Percentiles rank a stretch among this genome's conserved stretches.
phyloP scores from a whole-genome alignment of 163 green algal species.

The Trebouxia gelatinosa region DNA sequence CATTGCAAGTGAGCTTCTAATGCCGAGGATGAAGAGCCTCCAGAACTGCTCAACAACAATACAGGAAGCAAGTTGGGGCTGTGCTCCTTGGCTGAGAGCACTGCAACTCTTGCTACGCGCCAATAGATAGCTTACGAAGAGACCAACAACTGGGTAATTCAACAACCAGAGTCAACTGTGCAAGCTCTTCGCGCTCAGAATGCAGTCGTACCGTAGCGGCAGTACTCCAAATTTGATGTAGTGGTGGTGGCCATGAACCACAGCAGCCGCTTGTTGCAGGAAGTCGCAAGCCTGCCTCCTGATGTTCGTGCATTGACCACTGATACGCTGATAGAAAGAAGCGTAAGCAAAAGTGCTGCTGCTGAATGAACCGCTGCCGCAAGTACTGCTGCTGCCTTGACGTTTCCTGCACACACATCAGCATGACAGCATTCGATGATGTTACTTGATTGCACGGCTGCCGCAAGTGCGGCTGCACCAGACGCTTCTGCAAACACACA shows the following conservation, averaged over 20 bases:
- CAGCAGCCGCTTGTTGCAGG: background rate
- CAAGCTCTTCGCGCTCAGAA: too few relatives aligned
- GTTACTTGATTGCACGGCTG: too few relatives aligned
- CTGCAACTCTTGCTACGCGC: background rate
- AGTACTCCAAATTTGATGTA: slow-evolving; percentile 8
- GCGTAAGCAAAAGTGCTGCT: too few relatives aligned
- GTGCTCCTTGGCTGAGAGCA: slow-evolving; percentile 13
- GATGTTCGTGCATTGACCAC: too few relatives aligned
- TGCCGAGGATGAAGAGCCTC: background rate
- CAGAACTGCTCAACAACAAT: background rate
- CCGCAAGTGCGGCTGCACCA: too few relatives aligned
- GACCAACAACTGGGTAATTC: background rate
- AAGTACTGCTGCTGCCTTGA: too few relatives aligned
- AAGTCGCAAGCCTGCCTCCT: too few relatives aligned
- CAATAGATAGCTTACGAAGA: background rate
- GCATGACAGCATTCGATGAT: too few relatives aligned
- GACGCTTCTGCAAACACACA: too few relatives aligned
- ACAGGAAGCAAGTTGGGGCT: slow-evolving; percentile 11
- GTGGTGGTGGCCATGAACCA: slow-evolving; percentile 16
- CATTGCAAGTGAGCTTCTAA: background rate
- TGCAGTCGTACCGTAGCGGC: slow-evolving; percentile 6
- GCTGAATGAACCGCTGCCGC: too few relatives aligned
- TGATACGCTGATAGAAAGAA: too few relatives aligned
- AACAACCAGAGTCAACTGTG: background rate
- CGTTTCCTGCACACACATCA: too few relatives aligned